Conservation (phyloP, 805 yeast genomes). For the Blastobotrys parvus region DNA sequence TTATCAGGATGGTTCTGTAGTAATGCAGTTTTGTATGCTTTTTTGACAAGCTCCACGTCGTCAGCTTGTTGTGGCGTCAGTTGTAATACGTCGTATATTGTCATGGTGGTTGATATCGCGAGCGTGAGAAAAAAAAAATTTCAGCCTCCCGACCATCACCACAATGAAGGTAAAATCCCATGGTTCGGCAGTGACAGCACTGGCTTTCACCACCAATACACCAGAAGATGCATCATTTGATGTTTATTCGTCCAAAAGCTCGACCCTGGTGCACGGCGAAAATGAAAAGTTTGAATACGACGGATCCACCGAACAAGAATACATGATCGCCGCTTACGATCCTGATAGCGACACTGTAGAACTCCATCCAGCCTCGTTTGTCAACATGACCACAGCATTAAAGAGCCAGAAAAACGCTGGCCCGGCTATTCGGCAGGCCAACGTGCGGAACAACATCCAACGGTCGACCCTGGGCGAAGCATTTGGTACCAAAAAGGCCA, state of each 20-base stretch:
- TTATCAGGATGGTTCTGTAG: slow-evolving; percentile 79
- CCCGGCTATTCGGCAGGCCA: slow-evolving; percentile 53
- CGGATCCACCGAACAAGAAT: slow-evolving; percentile 42
- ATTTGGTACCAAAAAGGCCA: slow-evolving; percentile 95
- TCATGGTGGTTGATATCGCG: slow-evolving; percentile 33
- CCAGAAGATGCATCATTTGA: slow-evolving; percentile 55
- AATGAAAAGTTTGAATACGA: slow-evolving; percentile 63
- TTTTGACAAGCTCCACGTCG: slow-evolving; percentile 34
- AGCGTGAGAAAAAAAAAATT: not conserved
- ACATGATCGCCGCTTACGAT: slow-evolving; percentile 73
- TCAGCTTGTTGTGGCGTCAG: slow-evolving; percentile 31
- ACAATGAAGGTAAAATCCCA: slow-evolving; percentile 3
- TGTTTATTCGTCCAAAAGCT: slow-evolving; percentile 42
- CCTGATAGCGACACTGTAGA: slow-evolving; percentile 55
- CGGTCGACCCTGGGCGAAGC: slow-evolving; percentile 88
- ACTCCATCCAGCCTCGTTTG: slow-evolving; percentile 53
- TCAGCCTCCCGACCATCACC: not conserved
- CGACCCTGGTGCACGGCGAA: slow-evolving; percentile 66
- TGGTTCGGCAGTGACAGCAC: slow-evolving; percentile 12
- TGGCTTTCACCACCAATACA: slow-evolving; percentile 64
- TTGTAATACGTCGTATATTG: slow-evolving; percentile 41
- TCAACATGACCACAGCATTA: slow-evolving; percentile 56
- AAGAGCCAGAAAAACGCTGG: slow-evolving; percentile 51
- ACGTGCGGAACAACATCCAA: slow-evolving; percentile 44
- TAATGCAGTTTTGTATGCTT: slow-evolving; percentile 56